Conservation (phyloP, 208 protist genomes). For the Borovskyia barvae region DNA sequence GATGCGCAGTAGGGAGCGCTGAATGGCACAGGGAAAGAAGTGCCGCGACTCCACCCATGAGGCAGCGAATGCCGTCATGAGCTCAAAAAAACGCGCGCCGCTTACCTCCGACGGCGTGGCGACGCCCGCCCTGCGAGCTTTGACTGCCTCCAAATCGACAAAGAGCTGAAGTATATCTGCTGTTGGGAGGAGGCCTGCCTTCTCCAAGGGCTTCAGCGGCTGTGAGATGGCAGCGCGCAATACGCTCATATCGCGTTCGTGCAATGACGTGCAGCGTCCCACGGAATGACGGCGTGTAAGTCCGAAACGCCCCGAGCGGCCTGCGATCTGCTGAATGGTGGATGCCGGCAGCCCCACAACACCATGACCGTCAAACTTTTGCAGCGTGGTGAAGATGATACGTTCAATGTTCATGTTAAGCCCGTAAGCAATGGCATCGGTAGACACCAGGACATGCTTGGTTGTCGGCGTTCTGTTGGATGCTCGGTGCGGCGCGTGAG, state of each 20-base stretch:
- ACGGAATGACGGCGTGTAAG: conserved; percentile 32
- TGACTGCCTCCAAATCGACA: conserved; percentile 32
- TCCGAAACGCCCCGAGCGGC: conserved; percentile 87
- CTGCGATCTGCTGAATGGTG: conserved; percentile 76
- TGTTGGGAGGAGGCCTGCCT: conserved; percentile 71
- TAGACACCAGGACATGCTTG: conserved; percentile 88
- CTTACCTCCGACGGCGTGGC: neutral
- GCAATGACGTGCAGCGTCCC: conserved; percentile 69
- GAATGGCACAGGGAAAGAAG: conserved; percentile 77
- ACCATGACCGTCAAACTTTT: conserved; percentile 80
- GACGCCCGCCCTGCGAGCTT: neutral
- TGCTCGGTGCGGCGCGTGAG: too few relatives aligned
- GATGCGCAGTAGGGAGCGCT: conserved; percentile 61
- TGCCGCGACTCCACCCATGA: conserved; percentile 29
- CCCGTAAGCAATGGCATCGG: conserved; percentile 95
- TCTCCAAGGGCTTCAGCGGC: conserved; percentile 21
- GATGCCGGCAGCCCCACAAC: conserved; percentile 35
- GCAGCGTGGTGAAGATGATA: conserved; percentile 78
- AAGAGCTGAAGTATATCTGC: conserved; percentile 74
- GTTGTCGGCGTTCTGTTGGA: neutral
- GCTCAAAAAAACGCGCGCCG: conserved; percentile 27
- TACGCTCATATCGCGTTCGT: conserved; percentile 34
- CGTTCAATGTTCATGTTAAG: conserved; percentile 94
- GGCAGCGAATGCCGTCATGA: conserved; percentile 39
- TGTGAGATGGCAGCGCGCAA: conserved; percentile 13